These are phyloP conservation scores for Ophiostoma perfectum DNA, from an alignment of 2,329 filamentous ascomycete genomes.

Conservation along the genomic window DNA sequence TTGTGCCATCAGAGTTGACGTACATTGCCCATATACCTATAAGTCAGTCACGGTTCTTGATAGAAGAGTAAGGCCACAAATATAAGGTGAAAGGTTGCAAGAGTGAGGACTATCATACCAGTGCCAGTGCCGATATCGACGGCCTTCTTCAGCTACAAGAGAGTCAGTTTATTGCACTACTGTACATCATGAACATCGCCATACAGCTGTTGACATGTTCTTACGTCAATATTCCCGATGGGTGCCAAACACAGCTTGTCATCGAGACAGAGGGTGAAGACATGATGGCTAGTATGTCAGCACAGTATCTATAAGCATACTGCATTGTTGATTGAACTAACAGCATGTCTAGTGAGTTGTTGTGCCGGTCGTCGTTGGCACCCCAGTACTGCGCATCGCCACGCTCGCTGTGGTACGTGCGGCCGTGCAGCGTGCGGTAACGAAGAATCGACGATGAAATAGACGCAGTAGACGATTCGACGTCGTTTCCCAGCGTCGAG, in stretches of 20 bases:
- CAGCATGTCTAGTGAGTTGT: constrained; percentile 33
- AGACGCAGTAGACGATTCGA: constrained; percentile 29
- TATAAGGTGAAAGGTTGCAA: no score
- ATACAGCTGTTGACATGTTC: not conserved
- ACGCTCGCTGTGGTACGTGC: constrained; percentile 32
- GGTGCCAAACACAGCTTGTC: constrained; percentile 31
- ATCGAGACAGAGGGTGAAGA: constrained; percentile 22
- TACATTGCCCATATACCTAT: constrained; percentile 12
- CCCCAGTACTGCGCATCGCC: constrained; percentile 32
- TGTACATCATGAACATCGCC: not conserved
- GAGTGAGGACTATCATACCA: constrained; percentile 9
- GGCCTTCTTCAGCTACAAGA: constrained; percentile 12
- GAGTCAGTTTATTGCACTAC: not conserved
- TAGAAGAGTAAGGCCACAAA: not conserved
- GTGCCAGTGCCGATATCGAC: constrained; percentile 24
- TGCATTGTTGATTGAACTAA: constrained; percentile 20
- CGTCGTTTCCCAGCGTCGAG: constrained; percentile 17
- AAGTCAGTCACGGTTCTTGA: not conserved
- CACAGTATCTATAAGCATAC: not conserved
- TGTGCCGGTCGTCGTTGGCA: constrained; percentile 33
- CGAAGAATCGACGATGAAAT: constrained; percentile 32
- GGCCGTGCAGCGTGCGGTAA: constrained; percentile 32
- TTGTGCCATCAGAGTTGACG: not conserved
- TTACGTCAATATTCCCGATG: constrained; percentile 23
- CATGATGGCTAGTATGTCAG: constrained; percentile 17